Evolutionary conservation across 257 asterid genomes (phyloP), one percentile per base, ranked within the genome.

Genomic region (Cordia subcordata): DNA sequence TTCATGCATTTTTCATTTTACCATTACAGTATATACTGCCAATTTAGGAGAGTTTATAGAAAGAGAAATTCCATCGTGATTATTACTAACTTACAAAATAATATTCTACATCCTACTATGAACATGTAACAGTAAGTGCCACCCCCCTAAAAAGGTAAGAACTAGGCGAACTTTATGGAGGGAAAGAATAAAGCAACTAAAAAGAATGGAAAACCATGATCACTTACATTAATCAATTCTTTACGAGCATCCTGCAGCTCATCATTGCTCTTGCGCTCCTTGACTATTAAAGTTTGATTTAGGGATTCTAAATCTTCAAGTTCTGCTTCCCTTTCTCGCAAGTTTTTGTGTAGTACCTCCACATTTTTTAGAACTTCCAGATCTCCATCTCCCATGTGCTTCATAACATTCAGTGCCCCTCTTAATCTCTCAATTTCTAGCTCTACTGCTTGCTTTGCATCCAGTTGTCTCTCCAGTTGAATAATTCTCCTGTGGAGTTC

Each of bases 171-270:
- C n/a, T n/a, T n/a, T n/a, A n/a, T n/a, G n/a, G n/a, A n/a, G n/a
- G n/a, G n/a, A n/a, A n/a, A n/a, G n/a, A n/a, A n/a, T n/a, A n/a
- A n/a, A n/a, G n/a, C n/a, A n/a, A n/a, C n/a, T n/a, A 6, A 27
- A 27, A 27, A 27, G n/a, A 27, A 62, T 27, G 35, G 6, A 27
- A 27, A 3, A 27, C 35, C 6, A 27, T 6, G 35, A 61, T 46
- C 45, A 67, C 88, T 84, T 75, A 93, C 99, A 63, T 85, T 80
- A 68, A 86, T 61, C 85, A 93, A 64, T 71, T 86, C 99, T 81
- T 83, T 93, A 18, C 95, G 90, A 21, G 99, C 97, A 18, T 88
- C 99, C 73, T 89, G 99, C 66, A 93, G 79, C 76, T 84, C 96
- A 21, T 82, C 88, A 61, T 88, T 93, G 69, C 81, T 76, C 69